These are phyloP conservation scores for Detonula confervacea DNA, from an alignment of 352 stramenopile genomes.

Conservation along the genomic window DNA sequence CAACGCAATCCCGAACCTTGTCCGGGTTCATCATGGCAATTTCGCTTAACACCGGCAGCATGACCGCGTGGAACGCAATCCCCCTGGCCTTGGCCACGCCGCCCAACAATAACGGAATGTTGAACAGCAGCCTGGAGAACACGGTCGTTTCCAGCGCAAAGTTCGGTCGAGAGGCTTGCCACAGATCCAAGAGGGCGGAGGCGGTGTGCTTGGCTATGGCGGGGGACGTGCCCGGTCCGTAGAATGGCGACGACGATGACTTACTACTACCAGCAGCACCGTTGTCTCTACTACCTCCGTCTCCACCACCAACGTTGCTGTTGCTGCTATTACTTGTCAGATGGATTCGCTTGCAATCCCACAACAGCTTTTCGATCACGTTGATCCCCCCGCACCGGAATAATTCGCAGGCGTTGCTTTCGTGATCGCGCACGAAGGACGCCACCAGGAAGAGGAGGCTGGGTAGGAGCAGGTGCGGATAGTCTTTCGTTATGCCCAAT, in stretches of 20 bases:
- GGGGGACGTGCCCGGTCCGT: constrained; percentile 34
- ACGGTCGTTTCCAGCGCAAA: constrained; percentile 75
- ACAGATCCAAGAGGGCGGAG: constrained; percentile 70
- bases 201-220: constrained; percentile 37
- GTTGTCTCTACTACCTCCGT: neutral
- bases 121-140: constrained; percentile 80
- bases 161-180: constrained; percentile 63
- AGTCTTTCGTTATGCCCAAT: constrained; percentile 43
- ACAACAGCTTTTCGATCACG: constrained; percentile 73
- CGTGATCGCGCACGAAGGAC: constrained; percentile 74
- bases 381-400: constrained; percentile 77
- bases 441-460: constrained; percentile 66
- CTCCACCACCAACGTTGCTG: neutral
- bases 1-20: constrained; percentile 79
- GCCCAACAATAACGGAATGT: constrained; percentile 74
- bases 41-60: constrained; percentile 72
- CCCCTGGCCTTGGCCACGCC: constrained; percentile 31
- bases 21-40: constrained; percentile 71
- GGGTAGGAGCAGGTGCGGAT: constrained; percentile 45
- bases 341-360: constrained; percentile 59
- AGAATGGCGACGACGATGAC: constrained; percentile 5
- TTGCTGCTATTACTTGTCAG: too few species aligned
- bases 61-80: constrained; percentile 55
- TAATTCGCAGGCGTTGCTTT: constrained; percentile 76
- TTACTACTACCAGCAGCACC: neutral